Percentiles rank a stretch among this genome's conserved stretches.
phyloP scores from a whole-genome alignment of 177 flowering plant species.

The Vitis hybrid region DNA sequence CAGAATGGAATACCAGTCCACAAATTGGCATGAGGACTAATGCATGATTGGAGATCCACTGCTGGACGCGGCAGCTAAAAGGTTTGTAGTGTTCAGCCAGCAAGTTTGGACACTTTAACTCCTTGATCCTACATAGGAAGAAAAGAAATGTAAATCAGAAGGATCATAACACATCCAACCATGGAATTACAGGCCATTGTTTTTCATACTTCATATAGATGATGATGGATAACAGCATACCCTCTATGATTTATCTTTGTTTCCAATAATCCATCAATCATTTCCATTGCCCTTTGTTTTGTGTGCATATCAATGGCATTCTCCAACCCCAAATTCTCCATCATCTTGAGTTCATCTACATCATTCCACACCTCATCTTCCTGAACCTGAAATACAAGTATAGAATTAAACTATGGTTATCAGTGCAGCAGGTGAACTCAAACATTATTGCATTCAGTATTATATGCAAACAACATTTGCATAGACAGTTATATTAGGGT shows the following conservation, averaged over 20 bases:
- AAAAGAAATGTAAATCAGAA: neutral
- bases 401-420: neutral
- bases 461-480: constrained; percentile 5
- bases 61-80: constrained; percentile 51
- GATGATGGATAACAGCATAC: constrained; percentile 37
- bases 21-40: constrained; percentile 43
- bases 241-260: constrained; percentile 44
- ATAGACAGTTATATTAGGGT: constrained; percentile 11
- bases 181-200: neutral
- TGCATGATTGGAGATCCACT: constrained; percentile 60
- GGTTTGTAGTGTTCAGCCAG: constrained; percentile 69
- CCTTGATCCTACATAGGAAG: constrained; percentile 50
- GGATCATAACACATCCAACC: neutral
- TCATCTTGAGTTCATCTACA: constrained; percentile 35
- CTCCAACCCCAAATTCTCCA: constrained; percentile 33
- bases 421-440: neutral
- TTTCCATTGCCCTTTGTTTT: constrained; percentile 58
- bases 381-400: constrained; percentile 41
- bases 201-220: neutral
- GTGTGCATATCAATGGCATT: constrained; percentile 28
- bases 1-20: constrained; percentile 50
- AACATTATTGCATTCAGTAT: neutral
- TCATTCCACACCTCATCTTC: constrained; percentile 58
- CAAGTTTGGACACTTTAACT: constrained; percentile 80
- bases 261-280: constrained; percentile 42